Base-by-base conservation (phyloP, 1,284 basidiomycete genomes). In the Ganoderma resinaceum region DNA sequence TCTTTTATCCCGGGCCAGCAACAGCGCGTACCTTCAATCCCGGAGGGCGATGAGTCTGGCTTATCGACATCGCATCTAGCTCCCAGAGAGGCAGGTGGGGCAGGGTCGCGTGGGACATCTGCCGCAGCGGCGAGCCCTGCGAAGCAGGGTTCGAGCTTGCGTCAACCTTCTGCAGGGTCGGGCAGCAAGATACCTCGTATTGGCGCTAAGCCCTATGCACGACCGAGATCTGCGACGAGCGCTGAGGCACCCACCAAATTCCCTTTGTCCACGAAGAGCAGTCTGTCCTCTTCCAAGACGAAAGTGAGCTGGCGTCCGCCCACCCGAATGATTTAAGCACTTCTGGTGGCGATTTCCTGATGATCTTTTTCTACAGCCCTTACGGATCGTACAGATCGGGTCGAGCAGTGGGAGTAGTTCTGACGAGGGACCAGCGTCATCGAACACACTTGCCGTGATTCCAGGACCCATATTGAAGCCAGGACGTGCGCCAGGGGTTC, bases 171-270 rank as follows among this genome's bases (percentile, higher is more conserved):
- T 26, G 82, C 83, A 23, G 77, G 78, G 26, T 81, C 82, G n/a
- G 79, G 74, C 0, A 92, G 91, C 77, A 86, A 84, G 77, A 93
- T 93, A 72, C 91, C 92, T 8, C 82, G 92, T 63, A 88, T 90
- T 62, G 88, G 87, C 37, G 77, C 78, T 20, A 92, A 92, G 70
- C 91, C 91, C 0, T 93, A 93, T 77, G 80, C 85, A 33, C 82
- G 71, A 26, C 72, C 75, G 7, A 75, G 70, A 40, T 40, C 67
- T 4, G 66, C 37, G 58, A 26, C 37, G 3, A 60, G 23, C 29
- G 65, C 65, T 16, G 37, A 62, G 2, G 49, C 58, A n/a, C 11
- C 61, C 18, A 68, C 65, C 62, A 70, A 70, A 29, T 53, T 67
- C 11, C 69, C 65, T 12, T 67, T 70, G 1, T 68, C 62, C 4